These are phyloP conservation scores for barrel medic (Medicago truncatula) DNA, from an alignment of 306 rosid species.

Conservation along the genomic window MtrunA17r5.0-ANR NC_053042.1:52006501-52007000, in stretches of 20 bases:
- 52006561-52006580: no score
- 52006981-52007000: background rate
- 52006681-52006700: no score
- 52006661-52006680: background rate
- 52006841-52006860: constrained; percentile 39
- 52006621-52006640: background rate
- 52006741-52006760: background rate
- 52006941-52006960: background rate
- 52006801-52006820: constrained; percentile 46
- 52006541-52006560: no score
- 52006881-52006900: constrained; percentile 5
- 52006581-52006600: no score
- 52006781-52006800: constrained; percentile 55
- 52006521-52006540: no score
- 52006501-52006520: no score
- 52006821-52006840: constrained; percentile 42
- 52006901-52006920: constrained; percentile 7
- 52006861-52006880: constrained; percentile 42
- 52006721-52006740: constrained; percentile 17
- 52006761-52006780: constrained; percentile 26
- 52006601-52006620: no score
- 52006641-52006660: constrained; percentile 17
- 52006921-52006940: background rate
- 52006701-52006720: background rate
- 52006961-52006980: background rate